These are phyloP conservation scores for Myxozyma geophila DNA, from an alignment of 805 yeast species.

Conservation along the genomic window DNA sequence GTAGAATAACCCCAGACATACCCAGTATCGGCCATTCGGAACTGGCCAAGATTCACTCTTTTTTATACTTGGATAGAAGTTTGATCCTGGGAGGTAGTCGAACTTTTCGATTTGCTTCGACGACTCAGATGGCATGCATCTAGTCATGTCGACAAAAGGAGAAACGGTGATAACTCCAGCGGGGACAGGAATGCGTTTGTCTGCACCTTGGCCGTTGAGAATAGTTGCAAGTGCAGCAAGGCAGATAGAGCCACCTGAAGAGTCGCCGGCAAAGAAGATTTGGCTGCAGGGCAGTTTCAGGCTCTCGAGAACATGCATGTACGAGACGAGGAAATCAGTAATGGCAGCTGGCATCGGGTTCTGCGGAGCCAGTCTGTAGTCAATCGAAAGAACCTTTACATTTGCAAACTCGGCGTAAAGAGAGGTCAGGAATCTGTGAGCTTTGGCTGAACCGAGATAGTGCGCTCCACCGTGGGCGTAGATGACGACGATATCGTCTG, in stretches of 20 bases:
- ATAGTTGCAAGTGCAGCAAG: conserved; percentile 19
- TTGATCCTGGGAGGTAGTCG: conserved; percentile 31
- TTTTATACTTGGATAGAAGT: conserved; percentile 29
- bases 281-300: conserved; percentile 21
- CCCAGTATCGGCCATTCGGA: conserved; percentile 24
- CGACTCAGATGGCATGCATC: conserved; percentile 34
- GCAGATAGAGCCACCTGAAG: conserved; percentile 32
- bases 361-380: conserved; percentile 33
- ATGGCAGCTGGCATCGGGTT: conserved; percentile 30
- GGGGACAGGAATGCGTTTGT: conserved; percentile 29
- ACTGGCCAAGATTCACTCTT: conserved; percentile 32
- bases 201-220: conserved; percentile 14
- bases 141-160: conserved; percentile 36
- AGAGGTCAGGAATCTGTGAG: conserved; percentile 27
- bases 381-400: conserved; percentile 27
- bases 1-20: conserved; percentile 8
- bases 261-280: conserved; percentile 35
- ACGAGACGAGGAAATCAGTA: conserved; percentile 26
- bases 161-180: conserved; percentile 33
- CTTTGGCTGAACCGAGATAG: conserved; percentile 31
- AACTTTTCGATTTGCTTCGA: conserved; percentile 18
- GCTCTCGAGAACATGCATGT: conserved; percentile 17
- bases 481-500: conserved; percentile 28
- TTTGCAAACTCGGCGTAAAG: conserved; percentile 19
- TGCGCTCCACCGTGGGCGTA: conserved; percentile 39